Evolutionary conservation across 106 monocot genomes (phyloP).

Genomic region (Dendrobium catenatum): DNA sequence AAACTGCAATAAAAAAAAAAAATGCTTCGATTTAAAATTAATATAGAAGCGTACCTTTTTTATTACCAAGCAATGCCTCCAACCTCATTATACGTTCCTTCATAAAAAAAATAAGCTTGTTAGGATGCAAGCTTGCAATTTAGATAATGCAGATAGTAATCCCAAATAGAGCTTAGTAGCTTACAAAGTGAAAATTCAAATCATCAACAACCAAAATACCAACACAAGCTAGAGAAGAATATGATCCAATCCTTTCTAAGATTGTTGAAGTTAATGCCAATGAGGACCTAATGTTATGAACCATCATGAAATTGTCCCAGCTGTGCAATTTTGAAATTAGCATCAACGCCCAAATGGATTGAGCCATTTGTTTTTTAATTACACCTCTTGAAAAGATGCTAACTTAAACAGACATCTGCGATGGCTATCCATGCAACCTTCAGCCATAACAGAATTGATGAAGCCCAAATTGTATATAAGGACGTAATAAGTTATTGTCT

Average conservation of each 20-base stretch:
- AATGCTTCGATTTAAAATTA: neutral
- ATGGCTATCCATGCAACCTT: no score
- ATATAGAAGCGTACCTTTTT: conserved; percentile 13
- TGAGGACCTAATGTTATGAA: no score
- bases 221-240: neutral
- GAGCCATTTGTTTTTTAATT: no score
- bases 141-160: neutral
- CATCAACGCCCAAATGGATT: no score
- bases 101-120: neutral
- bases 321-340: no score
- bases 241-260: neutral
- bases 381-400: no score
- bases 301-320: no score
- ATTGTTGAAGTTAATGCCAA: neutral
- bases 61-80: conserved; percentile 15
- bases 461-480: no score
- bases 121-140: neutral
- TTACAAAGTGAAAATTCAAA: neutral
- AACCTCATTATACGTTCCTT: conserved; percentile 19
- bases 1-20: neutral
- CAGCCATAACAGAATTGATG: no score
- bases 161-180: neutral
- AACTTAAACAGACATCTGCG: no score
- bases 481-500: no score
- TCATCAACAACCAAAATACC: neutral